phyloP scores from a whole-genome alignment of 768 basidiomycete species.

The Hirschioporus abietinus region DNA sequence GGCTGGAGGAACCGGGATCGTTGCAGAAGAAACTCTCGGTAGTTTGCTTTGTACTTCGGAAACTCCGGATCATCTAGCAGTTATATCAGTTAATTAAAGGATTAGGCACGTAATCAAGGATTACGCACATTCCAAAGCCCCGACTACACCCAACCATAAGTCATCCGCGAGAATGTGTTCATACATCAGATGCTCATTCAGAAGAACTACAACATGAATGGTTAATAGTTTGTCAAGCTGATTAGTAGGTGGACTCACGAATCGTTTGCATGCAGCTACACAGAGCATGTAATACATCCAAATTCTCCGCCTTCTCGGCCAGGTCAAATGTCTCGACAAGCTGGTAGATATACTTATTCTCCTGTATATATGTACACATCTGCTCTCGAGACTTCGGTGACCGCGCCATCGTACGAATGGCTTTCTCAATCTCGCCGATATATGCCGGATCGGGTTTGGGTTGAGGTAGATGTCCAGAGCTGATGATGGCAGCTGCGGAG shows the following conservation, averaged over 20 bases:
- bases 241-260: slow-evolving; percentile 43
- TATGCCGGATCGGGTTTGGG: slow-evolving; percentile 60
- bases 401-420: slow-evolving; percentile 69
- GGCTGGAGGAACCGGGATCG: slow-evolving; percentile 87
- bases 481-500: slow-evolving; percentile 60
- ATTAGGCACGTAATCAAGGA: slow-evolving; percentile 6
- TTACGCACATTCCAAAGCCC: slow-evolving; percentile 91
- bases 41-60: slow-evolving; percentile 93
- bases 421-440: slow-evolving; percentile 72
- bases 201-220: slow-evolving; percentile 56
- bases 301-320: slow-evolving; percentile 89
- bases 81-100: slow-evolving; percentile 15
- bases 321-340: slow-evolving; percentile 79
- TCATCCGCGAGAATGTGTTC: slow-evolving; percentile 94
- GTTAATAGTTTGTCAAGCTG: background rate
- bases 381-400: slow-evolving; percentile 73
- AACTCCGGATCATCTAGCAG: slow-evolving; percentile 91
- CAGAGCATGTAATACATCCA: slow-evolving; percentile 86
- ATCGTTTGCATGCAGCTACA: slow-evolving; percentile 94
- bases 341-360: slow-evolving; percentile 84
- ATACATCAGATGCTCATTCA: slow-evolving; percentile 92
- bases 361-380: slow-evolving; percentile 85
- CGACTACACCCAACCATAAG: slow-evolving; percentile 86
- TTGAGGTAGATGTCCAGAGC: slow-evolving; percentile 66
- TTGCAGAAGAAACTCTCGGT: slow-evolving; percentile 86